Base-by-base conservation (phyloP, 306 rosid species). In the Crataegus laevigata region DNA sequence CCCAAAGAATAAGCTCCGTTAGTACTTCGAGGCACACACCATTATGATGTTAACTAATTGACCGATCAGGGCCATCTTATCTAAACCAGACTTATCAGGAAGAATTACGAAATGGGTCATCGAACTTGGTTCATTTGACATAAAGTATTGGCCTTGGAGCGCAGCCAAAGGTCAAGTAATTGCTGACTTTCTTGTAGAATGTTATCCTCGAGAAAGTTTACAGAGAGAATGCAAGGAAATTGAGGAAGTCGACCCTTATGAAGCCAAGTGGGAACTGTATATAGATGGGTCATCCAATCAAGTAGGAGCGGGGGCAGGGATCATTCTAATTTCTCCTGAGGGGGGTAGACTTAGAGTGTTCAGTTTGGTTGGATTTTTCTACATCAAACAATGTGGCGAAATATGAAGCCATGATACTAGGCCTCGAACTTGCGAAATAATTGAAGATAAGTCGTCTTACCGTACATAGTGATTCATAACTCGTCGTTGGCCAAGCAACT, bases 331-430 rank as follows among this genome's bases (percentile, higher is more conserved):
- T 2, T 11, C 5, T 0, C 13, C 0, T 0, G 11, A 62, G n/a
- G 0, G 12, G 12, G 0, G 0, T 62, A 0, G 1, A 28, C 2
- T 0, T 29, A 2, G 42, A 29, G 10, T n/a, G n/a, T n/a, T n/a
- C n/a, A n/a, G n/a, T n/a, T n/a, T n/a, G n/a, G n/a, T n/a, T n/a
- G n/a, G n/a, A n/a, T n/a, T n/a, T n/a, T n/a, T n/a, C n/a, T n/a
- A n/a, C n/a, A n/a, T n/a, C n/a, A n/a, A n/a, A n/a, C n/a, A n/a
- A n/a, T n/a, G n/a, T n/a, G n/a, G n/a, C n/a, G n/a, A n/a, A n/a
- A n/a, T n/a, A n/a, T n/a, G n/a, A n/a, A n/a, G n/a, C n/a, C n/a
- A n/a, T n/a, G n/a, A n/a, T n/a, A n/a, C n/a, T n/a, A n/a, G n/a
- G n/a, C n/a, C n/a, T n/a, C n/a, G n/a, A n/a, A n/a, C n/a, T n/a